Conservation (phyloP, 2,329 filamentous ascomycete genomes). For the Zasmidium citrigriseum region DNA sequence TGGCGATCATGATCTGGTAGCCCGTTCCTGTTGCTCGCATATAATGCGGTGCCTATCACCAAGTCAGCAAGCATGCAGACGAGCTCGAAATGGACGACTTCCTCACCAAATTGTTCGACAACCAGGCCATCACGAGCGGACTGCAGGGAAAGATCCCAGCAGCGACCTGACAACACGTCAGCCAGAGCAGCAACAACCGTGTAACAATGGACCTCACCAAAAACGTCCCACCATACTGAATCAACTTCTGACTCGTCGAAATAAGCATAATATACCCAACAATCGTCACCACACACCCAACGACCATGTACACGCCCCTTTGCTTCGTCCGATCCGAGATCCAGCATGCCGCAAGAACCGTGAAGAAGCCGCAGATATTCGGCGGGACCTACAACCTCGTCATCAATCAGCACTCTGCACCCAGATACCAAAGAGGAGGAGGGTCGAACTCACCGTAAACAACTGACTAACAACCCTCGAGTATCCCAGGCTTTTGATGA, state of each 20-base stretch:
- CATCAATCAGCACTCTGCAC: not conserved
- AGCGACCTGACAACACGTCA: slow-evolving; percentile 20
- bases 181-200: not conserved
- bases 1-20: slow-evolving; percentile 43
- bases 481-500: slow-evolving; percentile 46
- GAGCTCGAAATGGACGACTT: not conserved
- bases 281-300: slow-evolving; percentile 27
- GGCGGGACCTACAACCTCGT: slow-evolving; percentile 29
- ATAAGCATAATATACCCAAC: slow-evolving; percentile 43
- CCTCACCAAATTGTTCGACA: slow-evolving; percentile 42
- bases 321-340: slow-evolving; percentile 32
- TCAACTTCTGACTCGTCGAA: slow-evolving; percentile 26
- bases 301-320: slow-evolving; percentile 33
- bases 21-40: slow-evolving; percentile 44
- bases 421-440: not conserved
- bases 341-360: slow-evolving; percentile 23
- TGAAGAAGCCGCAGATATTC: slow-evolving; percentile 34
- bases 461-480: slow-evolving; percentile 40
- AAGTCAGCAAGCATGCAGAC: not conserved
- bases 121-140: slow-evolving; percentile 38
- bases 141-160: slow-evolving; percentile 33
- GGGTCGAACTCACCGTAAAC: slow-evolving; percentile 28
- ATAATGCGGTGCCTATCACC: slow-evolving; percentile 40
- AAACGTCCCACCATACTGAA: slow-evolving; percentile 44
- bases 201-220: slow-evolving; percentile 22